Percentiles rank a stretch among this genome's conserved stretches.
phyloP scores from a whole-genome alignment of 2,329 filamentous ascomycete species.

The Ambrosiella beaveri region DNA sequence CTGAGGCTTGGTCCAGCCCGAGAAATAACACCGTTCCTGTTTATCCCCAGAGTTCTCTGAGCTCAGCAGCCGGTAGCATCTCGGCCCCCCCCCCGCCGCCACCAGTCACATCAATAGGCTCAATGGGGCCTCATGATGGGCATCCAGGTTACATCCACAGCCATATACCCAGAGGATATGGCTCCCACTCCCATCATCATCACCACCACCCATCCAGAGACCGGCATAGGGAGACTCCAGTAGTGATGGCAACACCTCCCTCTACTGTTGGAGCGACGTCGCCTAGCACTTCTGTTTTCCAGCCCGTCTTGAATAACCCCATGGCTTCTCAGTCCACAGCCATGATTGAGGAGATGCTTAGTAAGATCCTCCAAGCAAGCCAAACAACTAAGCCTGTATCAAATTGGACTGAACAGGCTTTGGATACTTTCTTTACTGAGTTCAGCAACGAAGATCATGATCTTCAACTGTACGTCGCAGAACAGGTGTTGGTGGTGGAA shows the following conservation, averaged over 20 bases:
- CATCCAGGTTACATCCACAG: background rate
- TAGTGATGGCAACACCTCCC: constrained; percentile 3
- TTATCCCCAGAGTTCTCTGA: background rate
- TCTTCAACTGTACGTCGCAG: constrained; percentile 40
- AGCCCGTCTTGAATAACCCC: background rate
- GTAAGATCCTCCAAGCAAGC: constrained; percentile 24
- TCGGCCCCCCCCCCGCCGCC: background rate
- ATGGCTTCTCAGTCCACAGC: background rate
- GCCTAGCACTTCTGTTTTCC: constrained; percentile 3
- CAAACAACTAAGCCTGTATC: constrained; percentile 20
- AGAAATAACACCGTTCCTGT: background rate
- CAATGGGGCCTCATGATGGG: background rate
- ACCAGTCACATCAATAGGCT: background rate
- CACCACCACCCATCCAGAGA: background rate
- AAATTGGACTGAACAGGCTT: constrained; percentile 38
- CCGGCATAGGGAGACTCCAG: background rate
- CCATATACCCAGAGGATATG: background rate
- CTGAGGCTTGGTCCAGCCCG: constrained; percentile 1
- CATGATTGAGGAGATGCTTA: constrained; percentile 19
- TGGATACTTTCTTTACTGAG: constrained; percentile 42
- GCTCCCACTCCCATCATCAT: background rate
- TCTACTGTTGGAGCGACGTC: constrained; percentile 5
- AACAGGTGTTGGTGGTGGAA: constrained; percentile 40
- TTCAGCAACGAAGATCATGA: constrained; percentile 40
- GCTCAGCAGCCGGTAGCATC: background rate